phyloP scores from a whole-genome alignment of 2,329 filamentous ascomycete species.

The Colletotrichum phormii region DNA sequence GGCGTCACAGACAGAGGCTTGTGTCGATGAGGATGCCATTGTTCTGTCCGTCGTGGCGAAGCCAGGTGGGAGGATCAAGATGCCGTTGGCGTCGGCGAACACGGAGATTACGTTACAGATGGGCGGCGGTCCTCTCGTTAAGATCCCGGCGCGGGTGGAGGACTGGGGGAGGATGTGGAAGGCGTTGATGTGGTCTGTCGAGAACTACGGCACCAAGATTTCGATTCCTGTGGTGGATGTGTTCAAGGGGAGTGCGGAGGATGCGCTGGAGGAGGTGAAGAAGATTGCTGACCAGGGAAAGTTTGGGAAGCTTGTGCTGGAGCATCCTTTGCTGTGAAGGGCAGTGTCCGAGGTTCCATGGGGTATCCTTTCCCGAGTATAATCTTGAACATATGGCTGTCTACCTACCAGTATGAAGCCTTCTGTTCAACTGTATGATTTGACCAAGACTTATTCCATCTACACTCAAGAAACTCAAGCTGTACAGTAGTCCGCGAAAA shows the following conservation, averaged over 20 bases:
- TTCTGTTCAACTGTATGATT: too few relatives aligned
- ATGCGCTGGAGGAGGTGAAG: neutral
- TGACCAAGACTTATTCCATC: too few relatives aligned
- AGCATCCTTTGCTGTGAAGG: neutral
- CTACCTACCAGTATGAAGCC: too few relatives aligned
- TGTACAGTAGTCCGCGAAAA: too few relatives aligned
- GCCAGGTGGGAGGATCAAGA: neutral
- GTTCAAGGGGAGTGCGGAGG: conserved; percentile 3
- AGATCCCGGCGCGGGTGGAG: conserved; percentile 1
- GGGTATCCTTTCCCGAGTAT: too few relatives aligned
- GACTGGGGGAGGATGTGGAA: neutral
- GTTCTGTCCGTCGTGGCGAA: neutral
- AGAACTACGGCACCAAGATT: neutral
- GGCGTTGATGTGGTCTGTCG: neutral
- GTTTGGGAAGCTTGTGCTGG: conserved; percentile 15
- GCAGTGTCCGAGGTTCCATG: too few relatives aligned
- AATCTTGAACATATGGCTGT: too few relatives aligned
- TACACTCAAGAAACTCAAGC: too few relatives aligned
- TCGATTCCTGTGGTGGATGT: neutral
- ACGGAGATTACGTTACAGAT: neutral
- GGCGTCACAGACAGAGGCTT: conserved; percentile 4
- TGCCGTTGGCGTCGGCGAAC: conserved; percentile 8
- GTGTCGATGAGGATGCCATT: neutral
- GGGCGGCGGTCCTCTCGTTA: neutral
- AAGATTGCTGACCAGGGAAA: conserved; percentile 3